Conservation (phyloP, 805 yeast genomes). For the Candida nitratophila region DNA sequence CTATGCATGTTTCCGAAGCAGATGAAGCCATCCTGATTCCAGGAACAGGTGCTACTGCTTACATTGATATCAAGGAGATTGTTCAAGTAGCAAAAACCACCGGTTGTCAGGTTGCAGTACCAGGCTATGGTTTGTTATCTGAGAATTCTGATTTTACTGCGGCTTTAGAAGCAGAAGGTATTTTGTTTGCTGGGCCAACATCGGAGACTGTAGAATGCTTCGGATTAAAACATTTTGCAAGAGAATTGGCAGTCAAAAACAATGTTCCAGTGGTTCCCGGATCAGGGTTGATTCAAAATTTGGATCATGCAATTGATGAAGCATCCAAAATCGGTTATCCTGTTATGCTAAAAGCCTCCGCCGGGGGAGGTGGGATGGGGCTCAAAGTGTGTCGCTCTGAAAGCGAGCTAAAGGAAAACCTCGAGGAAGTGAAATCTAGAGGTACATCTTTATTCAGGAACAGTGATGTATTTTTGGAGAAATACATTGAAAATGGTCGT, state of each 20-base stretch:
- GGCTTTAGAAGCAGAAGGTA: conserved; percentile 72
- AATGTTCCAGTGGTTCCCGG: conserved; percentile 96
- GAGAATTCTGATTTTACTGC: conserved; percentile 96
- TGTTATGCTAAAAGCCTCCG: conserved; percentile 93
- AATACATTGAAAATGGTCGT: conserved; percentile 90
- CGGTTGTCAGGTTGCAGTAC: conserved; percentile 88
- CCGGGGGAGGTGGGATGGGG: conserved; percentile 99
- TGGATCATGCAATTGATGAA: conserved; percentile 66
- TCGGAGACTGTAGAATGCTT: conserved; percentile 87
- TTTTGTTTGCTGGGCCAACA: conserved; percentile 90
- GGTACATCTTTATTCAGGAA: conserved; percentile 92
- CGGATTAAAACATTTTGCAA: conserved; percentile 94
- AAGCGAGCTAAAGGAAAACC: conserved; percentile 74
- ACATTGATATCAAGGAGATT: conserved; percentile 78
- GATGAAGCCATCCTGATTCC: conserved; percentile 74
- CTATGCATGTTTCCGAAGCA: conserved; percentile 79
- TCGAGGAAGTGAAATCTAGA: conserved; percentile 87
- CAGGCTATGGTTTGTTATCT: conserved; percentile 96
- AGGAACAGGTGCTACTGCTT: conserved; percentile 85
- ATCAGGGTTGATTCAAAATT: conserved; percentile 66
- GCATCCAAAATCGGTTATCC: conserved; percentile 84
- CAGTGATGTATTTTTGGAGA: conserved; percentile 89
- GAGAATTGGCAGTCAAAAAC: conserved; percentile 85
- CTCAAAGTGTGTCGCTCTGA: conserved; percentile 84
- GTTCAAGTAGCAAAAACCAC: conserved; percentile 77